phyloP scores from a whole-genome alignment of 306 rosid genomes.

The Acmispon strigosus region DNA sequence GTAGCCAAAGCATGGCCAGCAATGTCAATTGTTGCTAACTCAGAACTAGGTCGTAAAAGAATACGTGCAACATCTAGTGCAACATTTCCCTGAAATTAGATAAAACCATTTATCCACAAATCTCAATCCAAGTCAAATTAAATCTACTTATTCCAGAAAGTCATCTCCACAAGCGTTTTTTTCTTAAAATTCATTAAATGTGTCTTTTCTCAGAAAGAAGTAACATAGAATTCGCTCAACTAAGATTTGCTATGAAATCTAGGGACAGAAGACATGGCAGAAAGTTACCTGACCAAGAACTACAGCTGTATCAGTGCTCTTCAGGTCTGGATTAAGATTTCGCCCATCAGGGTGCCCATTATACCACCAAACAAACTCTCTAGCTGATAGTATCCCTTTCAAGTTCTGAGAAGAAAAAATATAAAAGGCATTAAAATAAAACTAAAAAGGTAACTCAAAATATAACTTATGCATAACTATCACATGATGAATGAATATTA shows the following conservation, averaged over 20 bases:
- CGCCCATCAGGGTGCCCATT: conserved; percentile 91
- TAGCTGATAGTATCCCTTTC: conserved; percentile 70
- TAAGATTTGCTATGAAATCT: not conserved
- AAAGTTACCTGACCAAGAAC: conserved; percentile 85
- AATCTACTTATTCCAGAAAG: not conserved
- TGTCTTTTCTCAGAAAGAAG: not conserved
- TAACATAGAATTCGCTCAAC: not conserved
- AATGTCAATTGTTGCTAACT: conserved; percentile 80
- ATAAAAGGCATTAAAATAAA: not conserved
- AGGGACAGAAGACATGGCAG: not conserved
- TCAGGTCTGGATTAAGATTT: conserved; percentile 65
- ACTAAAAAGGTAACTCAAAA: not conserved
- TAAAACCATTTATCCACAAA: conserved; percentile 2
- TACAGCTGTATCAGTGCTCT: conserved; percentile 75
- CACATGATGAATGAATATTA: not conserved
- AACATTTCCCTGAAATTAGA: conserved; percentile 80
- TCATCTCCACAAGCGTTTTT: not conserved
- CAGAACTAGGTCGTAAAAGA: conserved; percentile 63
- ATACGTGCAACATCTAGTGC: conserved; percentile 90
- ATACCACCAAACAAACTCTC: conserved; percentile 99
- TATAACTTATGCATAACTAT: not conserved
- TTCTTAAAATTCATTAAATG: not conserved
- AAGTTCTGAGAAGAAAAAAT: conserved; percentile 44
- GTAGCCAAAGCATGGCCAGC: conserved; percentile 78
- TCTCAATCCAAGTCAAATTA: not conserved